Base-by-base conservation (phyloP, 2,329 filamentous ascomycete genomes). In the Cladorrhinum sp. region DNA sequence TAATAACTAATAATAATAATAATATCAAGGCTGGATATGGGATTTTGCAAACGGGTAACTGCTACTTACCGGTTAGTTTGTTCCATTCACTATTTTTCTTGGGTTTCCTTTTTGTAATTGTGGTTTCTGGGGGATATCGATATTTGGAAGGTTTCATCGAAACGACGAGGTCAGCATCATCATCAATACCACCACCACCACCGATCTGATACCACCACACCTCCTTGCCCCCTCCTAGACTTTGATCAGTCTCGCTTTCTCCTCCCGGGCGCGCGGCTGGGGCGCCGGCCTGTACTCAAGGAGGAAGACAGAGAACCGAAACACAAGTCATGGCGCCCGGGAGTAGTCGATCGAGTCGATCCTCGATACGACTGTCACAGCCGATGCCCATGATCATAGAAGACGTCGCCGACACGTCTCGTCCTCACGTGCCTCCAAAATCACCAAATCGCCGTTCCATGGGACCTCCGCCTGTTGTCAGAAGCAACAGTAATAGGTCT, bases 351-450 rank as follows among this genome's bases (percentile, higher is more conserved):
- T 61, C 59, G 16, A 22, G 50, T 18, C 54, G 45, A n/a, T 53
- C 54, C 12, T 61, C 59, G 13, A 16, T 53, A 18, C 50, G 59
- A 22, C 36, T 55, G 18, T 58, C 59, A 23, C 51, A 60, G 45
- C 58, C 58, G 9, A 36, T 58, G 58, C 58, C 59, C 51, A 53
- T 55, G 45, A 59, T 58, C 50, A 49, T 55, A n/a, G 59, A 62
- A 38, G 59, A 62, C 29, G 45, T 38, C 5, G 52, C 49, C 2
- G 58, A 50, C 29, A 38, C 48, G 5, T 29, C 61, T 3, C 24
- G 23, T 32, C 41, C 57, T 9, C 59, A 60, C 8, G 51, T 64
- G 7, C 59, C 59, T 18, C 24, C 48, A 12, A 60, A 54, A 36
- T 64, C 62, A 13, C 56, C 59, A 12, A 53, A 59, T 9, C 58